These are phyloP conservation scores for Sphaerulina vaccinii DNA, from an alignment of 2,329 filamentous ascomycete species.

Conservation along the genomic window DNA sequence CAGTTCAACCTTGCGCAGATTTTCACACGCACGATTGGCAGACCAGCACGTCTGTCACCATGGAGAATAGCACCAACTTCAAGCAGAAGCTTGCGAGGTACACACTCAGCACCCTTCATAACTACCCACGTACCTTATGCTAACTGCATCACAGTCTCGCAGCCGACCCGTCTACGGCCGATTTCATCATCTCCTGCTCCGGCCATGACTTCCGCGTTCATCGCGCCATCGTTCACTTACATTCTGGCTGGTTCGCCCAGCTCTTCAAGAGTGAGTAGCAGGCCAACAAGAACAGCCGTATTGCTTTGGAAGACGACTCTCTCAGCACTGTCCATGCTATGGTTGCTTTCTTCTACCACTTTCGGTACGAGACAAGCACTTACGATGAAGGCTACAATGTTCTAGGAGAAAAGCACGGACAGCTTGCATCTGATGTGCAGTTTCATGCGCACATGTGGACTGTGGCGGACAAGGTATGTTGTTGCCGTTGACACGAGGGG, in stretches of 20 bases:
- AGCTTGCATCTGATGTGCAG: background rate
- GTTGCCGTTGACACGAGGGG: background rate
- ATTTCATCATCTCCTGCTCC: constrained; percentile 15
- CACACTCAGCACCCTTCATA: background rate
- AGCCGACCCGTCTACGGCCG: background rate
- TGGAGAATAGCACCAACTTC: background rate
- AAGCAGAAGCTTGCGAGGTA: background rate
- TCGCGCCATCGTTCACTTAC: background rate
- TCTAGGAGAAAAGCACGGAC: background rate
- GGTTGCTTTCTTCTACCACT: constrained; percentile 8
- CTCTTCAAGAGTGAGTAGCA: constrained; percentile 1
- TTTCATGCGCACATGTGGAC: constrained; percentile 2
- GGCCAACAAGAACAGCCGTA: background rate
- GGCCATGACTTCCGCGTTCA: constrained; percentile 9
- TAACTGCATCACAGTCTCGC: background rate
- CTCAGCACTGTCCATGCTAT: constrained; percentile 12
- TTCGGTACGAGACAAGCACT: background rate
- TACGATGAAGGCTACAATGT: background rate
- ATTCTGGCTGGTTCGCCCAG: constrained; percentile 3
- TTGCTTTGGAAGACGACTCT: constrained; percentile 11
- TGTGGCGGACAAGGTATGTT: background rate
- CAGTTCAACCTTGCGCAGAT: too few relatives aligned
- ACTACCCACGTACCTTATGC: background rate
- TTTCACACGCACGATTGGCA: too few relatives aligned
- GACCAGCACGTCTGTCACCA: too few relatives aligned